These are phyloP conservation scores for Ophiosphaerella narmari DNA, from an alignment of 2,329 filamentous ascomycete species.

Conservation along the genomic window DNA sequence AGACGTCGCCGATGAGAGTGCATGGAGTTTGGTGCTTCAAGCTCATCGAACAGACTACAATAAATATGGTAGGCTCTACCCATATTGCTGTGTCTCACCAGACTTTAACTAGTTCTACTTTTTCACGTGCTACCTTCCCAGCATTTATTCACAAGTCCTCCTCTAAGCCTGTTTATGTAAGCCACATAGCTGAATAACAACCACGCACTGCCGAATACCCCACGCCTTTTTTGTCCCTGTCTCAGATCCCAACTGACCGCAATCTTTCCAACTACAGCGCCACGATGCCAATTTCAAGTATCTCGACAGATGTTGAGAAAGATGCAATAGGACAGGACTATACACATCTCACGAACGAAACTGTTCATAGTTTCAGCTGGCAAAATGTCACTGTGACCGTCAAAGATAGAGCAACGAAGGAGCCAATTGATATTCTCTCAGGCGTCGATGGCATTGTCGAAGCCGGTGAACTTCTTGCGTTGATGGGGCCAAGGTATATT, in stretches of 20 bases:
- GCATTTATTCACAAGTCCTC: no score
- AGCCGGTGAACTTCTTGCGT: slow-evolving; percentile 73
- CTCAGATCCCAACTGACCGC: not conserved
- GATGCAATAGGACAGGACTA: slow-evolving; percentile 47
- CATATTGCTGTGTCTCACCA: no score
- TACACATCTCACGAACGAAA: slow-evolving; percentile 65
- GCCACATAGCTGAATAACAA: no score
- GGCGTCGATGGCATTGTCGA: slow-evolving; percentile 67
- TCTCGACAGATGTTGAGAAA: slow-evolving; percentile 51
- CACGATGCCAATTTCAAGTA: slow-evolving; percentile 18
- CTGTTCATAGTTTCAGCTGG: slow-evolving; percentile 70
- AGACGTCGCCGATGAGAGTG: slow-evolving; percentile 1
- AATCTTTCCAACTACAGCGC: not conserved
- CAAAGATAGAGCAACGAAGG: slow-evolving; percentile 70
- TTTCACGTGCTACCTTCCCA: no score
- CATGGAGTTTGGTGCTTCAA: not conserved
- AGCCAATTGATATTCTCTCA: slow-evolving; percentile 66
- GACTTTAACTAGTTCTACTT: no score
- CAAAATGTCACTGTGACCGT: slow-evolving; percentile 69
- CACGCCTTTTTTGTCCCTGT: no score
- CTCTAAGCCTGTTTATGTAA: no score
- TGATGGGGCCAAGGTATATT: slow-evolving; percentile 73
- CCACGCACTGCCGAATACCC: no score
- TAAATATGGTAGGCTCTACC: no score
- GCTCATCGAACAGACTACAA: no score